Evolutionary conservation across 2,329 filamentous ascomycete species (phyloP), one percentile per base, ranked within the genome.

Genomic region (Scedosporium minutisporum): DNA sequence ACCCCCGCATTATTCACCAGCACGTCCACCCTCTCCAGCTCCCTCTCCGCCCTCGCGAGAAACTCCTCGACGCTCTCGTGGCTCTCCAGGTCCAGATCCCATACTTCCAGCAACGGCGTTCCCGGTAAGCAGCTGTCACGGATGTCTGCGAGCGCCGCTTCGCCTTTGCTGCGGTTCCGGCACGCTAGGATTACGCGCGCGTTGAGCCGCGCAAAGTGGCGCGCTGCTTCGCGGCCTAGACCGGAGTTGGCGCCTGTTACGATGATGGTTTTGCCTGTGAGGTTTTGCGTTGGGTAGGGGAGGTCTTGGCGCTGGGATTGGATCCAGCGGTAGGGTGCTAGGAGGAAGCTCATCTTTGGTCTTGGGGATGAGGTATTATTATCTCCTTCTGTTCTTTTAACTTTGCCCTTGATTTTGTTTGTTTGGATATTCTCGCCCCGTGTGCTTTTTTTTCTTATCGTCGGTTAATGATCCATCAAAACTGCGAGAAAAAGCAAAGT

Each of bases 1-100:
- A 84, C 66, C 1, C 78, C 73, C 2, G 74, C 74, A 48, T 76
- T 83, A 60, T 73, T 71, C 25, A 80, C 66, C 42, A 77, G 70
- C 27, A 75, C 73, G 66, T 83, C 79, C 2, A 83, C 64, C 6
- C 76, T 74, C 1, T 72, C 65, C 14, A 81, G 70, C n/a, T 73
- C 68, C 3, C 58, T 64, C 7, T 72, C 66, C 1, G 74, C 68
- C 2, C 74, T 72, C 1, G 61, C 67, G 3, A 72, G 76, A 64
- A 86, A 84, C 1, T 68, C 70, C 60, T 72, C 69, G 44, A 84
- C 75, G 38, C 75, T 80, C 53, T 10, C 23, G 23, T 48, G 44
- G n/a, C n/a, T 18, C 16, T n/a, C 18, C 9, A 48, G 44, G 18
- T 48, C 44, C 44, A 48, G n/a, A n/a, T 48, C 44, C 44, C 44